Conservation (phyloP, 2,329 filamentous ascomycete species). For the Botryotinia calthae region DNA sequence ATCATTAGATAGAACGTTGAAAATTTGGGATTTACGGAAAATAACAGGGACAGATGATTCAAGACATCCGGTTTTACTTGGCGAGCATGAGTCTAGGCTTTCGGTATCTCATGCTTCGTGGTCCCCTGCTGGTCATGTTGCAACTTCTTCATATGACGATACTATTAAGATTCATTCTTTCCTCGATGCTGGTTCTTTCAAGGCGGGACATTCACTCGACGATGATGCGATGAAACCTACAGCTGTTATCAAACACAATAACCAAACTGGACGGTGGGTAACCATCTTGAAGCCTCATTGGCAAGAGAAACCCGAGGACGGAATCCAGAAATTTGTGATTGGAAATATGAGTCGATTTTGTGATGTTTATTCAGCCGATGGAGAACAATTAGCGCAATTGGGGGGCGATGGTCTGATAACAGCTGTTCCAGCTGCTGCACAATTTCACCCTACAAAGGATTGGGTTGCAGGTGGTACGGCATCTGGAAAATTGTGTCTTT, state of each 20-base stretch:
- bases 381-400: conserved; percentile 83
- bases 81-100: conserved; percentile 76
- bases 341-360: conserved; percentile 98
- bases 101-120: conserved; percentile 93
- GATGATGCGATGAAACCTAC: conserved; percentile 66
- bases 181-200: conserved; percentile 58
- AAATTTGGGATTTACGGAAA: conserved; percentile 88
- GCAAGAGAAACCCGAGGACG: conserved; percentile 76
- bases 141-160: conserved; percentile 92
- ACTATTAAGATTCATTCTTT: conserved; percentile 92
- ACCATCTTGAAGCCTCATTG: conserved; percentile 81
- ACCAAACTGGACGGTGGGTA: conserved; percentile 93
- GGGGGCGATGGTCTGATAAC: conserved; percentile 81
- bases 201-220: conserved; percentile 54
- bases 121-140: conserved; percentile 79
- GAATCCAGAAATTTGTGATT: conserved; percentile 83
- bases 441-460: conserved; percentile 81
- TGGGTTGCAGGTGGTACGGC: conserved; percentile 93
- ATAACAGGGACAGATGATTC: conserved; percentile 62
- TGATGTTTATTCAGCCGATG: conserved; percentile 79
- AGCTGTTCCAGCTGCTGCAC: conserved; percentile 87
- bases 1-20: conserved; percentile 82
- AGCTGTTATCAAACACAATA: conserved; percentile 77
- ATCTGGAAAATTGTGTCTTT: conserved; percentile 88
- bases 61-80: conserved; percentile 66